Conservation (phyloP, 169 alveolate species). For the Cryptosporidium tyzzeri region DNA sequence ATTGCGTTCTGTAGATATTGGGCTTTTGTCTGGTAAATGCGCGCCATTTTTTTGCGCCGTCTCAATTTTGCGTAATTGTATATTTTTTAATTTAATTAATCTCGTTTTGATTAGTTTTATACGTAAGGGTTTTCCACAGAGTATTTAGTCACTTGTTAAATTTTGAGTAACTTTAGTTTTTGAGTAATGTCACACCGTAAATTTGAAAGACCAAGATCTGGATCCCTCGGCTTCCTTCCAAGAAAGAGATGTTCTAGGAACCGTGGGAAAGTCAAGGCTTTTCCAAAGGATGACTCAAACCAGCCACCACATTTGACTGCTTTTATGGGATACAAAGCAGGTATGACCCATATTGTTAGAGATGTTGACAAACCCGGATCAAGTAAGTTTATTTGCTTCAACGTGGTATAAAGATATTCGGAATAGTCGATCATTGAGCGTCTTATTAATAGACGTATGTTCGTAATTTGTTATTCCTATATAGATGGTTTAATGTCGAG, state of each 20-base stretch:
- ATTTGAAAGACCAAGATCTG: conserved; percentile 99
- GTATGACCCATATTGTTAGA: conserved; percentile 99
- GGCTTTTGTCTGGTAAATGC: neutral
- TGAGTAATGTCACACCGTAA: conserved; percentile 98
- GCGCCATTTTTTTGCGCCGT: conserved; percentile 23
- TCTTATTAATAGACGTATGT: conserved; percentile 49
- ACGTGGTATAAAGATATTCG: conserved; percentile 25
- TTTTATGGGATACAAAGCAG: conserved; percentile 99
- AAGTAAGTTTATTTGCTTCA: conserved; percentile 70
- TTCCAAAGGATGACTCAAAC: conserved; percentile 97
- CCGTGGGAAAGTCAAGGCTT: conserved; percentile 92
- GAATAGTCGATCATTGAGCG: conserved; percentile 37
- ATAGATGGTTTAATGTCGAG: conserved; percentile 53
- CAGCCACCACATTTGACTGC: conserved; percentile 98
- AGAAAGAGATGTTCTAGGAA: conserved; percentile 93
- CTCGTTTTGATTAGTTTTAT: neutral
- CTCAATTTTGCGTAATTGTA: conserved; percentile 11
- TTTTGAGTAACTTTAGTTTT: neutral
- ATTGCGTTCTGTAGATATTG: neutral
- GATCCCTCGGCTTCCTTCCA: conserved; percentile 99
- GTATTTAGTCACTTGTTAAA: neutral
- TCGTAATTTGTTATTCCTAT: conserved; percentile 20
- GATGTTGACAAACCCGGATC: conserved; percentile 98
- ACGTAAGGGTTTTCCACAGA: neutral
- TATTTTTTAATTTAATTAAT: neutral